Evolutionary conservation across 2,329 filamentous ascomycete species (phyloP), one percentile per base, ranked within the genome.

Genomic region (Trichoderma brevicompactum): DNA sequence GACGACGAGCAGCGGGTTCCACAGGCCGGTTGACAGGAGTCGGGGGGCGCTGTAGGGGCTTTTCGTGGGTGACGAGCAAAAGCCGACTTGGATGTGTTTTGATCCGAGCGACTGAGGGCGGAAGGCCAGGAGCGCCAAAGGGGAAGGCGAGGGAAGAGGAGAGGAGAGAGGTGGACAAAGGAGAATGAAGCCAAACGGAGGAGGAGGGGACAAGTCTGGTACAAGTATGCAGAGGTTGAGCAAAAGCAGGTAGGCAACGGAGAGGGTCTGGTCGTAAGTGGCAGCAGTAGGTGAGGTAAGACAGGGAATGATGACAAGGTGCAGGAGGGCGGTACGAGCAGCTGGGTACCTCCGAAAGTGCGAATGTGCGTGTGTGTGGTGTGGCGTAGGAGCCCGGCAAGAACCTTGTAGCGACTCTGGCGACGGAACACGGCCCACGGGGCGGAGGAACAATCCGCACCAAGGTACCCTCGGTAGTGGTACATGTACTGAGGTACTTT

Each of bases 131-230:
- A 65, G 66, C 70, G 67, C 64, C 60, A 68, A 43, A 59, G 55
- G 46, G 56, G 52, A 38, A 67, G 65, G 69, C 69, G 70, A 69
- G 62, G 68, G 52, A 53, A 69, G 65, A 68, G 68, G 67, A 68
- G 66, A 68, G 70, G 71, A 70, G 68, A 69, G 67, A 70, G 68
- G 68, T 50, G 58, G 53, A 49, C 54, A 58, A 65, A 56, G 52
- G 49, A 61, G 65, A 54, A 58, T 68, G 62, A 66, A 49, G 58
- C 53, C 59, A 60, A 62, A 13, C 46, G 66, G 63, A 67, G 59
- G 62, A 65, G 65, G 65, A 65, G 63, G 64, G 64, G 64, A 64
- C 61, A 49, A 64, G 61, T 64, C 32, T 32, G 36, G 36, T 38
- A 38, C 36, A 38, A 64, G 61, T 64, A 64, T 64, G 61, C 54